These are phyloP conservation scores for Xylariales sp. DNA, from an alignment of 2,329 filamentous ascomycete genomes.

Conservation along the genomic window DNA sequence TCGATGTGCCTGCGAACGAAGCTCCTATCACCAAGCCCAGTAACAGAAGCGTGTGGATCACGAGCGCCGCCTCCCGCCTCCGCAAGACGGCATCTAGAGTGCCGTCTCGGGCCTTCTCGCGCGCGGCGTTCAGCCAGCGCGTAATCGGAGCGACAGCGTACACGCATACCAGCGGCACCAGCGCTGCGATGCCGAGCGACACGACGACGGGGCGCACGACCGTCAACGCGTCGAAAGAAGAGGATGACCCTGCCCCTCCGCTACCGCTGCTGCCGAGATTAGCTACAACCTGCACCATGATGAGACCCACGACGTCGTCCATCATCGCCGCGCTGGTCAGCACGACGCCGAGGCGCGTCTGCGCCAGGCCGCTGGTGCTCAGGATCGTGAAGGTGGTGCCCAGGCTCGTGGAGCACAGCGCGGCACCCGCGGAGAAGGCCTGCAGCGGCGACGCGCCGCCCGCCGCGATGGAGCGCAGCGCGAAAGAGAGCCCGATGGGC, in stretches of 20 bases:
- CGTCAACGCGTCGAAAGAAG: too few species aligned
- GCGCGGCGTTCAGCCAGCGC: slow-evolving; percentile 23
- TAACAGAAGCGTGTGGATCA: slow-evolving; percentile 44
- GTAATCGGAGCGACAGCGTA: slow-evolving; percentile 39
- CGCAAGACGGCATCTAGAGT: slow-evolving; percentile 19
- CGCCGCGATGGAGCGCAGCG: slow-evolving; percentile 45
- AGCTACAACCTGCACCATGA: slow-evolving; percentile 73
- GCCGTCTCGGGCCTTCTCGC: slow-evolving; percentile 14
- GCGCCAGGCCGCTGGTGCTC: slow-evolving; percentile 33
- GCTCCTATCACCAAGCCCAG: slow-evolving; percentile 44
- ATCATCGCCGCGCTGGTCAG: slow-evolving; percentile 73
- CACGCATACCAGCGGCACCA: slow-evolving; percentile 41
- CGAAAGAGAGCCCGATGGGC: slow-evolving; percentile 64
- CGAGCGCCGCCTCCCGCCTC: slow-evolving; percentile 30
- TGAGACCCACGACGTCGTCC: slow-evolving; percentile 73
- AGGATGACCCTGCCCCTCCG: slow-evolving; percentile 16
- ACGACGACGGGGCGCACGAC: slow-evolving; percentile 42
- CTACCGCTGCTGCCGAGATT: slow-evolving; percentile 43
- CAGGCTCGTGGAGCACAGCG: slow-evolving; percentile 69
- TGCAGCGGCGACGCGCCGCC: slow-evolving; percentile 52
- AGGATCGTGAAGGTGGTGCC: slow-evolving; percentile 67
- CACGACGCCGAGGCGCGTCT: slow-evolving; percentile 53
- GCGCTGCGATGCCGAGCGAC: slow-evolving; percentile 45
- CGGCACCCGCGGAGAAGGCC: slow-evolving; percentile 68
- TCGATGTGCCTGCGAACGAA: slow-evolving; percentile 58